Conservation (phyloP, 257 asterid species). For the Solanum clarkiae region DNA sequence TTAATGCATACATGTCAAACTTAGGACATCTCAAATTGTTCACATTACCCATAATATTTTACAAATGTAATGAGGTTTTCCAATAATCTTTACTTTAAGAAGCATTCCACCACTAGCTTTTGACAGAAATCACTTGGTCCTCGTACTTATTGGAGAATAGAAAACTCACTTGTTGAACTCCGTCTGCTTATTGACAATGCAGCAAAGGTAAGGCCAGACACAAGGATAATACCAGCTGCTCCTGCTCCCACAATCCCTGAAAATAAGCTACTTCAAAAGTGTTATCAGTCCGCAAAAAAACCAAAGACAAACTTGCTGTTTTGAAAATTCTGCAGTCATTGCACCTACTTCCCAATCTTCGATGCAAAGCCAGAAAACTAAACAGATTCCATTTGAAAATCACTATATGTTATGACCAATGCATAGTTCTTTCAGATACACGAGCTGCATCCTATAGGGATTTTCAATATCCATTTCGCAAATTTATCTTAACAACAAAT, state of each 20-base stretch:
- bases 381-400: neutral
- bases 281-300: slow-evolving; percentile 44
- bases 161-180: slow-evolving; percentile 46
- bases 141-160: neutral
- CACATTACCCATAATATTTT: neutral
- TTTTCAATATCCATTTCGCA: neutral
- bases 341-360: neutral
- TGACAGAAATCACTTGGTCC: neutral
- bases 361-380: neutral
- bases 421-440: neutral
- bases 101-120: neutral
- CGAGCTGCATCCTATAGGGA: neutral
- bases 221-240: slow-evolving; percentile 58
- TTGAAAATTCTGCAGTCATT: neutral
- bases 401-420: neutral
- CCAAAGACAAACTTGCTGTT: neutral
- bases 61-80: neutral
- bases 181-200: slow-evolving; percentile 52
- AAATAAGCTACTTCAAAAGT: slow-evolving; percentile 45
- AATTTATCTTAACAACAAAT: neutral
- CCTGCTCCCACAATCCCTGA: slow-evolving; percentile 83
- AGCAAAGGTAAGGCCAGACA: slow-evolving; percentile 67
- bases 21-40: neutral
- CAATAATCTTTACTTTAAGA: neutral
- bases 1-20: neutral